phyloP scores from a whole-genome alignment of 2,329 filamentous ascomycete species.

The Scedosporium dehoogii region DNA sequence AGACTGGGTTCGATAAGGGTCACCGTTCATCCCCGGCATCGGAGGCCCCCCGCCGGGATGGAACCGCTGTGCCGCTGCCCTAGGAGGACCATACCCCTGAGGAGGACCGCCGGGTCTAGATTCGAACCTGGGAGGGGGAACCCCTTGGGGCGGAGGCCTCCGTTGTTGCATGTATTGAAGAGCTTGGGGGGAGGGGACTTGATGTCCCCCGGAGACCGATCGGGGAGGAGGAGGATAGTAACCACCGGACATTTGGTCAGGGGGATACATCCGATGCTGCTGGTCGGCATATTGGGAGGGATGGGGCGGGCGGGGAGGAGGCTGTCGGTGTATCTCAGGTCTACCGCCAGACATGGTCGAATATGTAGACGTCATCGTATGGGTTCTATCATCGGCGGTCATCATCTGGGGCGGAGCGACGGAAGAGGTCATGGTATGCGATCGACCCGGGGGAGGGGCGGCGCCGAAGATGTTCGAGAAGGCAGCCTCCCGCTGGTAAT shows the following conservation, averaged over 20 bases:
- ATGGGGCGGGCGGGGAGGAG: constrained; percentile 45
- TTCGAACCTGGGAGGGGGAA: constrained; percentile 14
- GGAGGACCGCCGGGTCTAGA: constrained; percentile 38
- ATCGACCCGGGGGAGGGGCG: constrained; percentile 75
- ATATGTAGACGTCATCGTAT: constrained; percentile 58
- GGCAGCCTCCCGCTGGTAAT: constrained; percentile 78
- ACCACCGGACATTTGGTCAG: constrained; percentile 32
- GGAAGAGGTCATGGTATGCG: constrained; percentile 89
- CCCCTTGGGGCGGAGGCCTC: constrained; percentile 28
- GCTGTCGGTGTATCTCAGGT: constrained; percentile 47
- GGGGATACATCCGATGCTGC: constrained; percentile 21
- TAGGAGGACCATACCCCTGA: constrained; percentile 5
- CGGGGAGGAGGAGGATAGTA: constrained; percentile 46
- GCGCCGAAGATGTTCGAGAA: constrained; percentile 94
- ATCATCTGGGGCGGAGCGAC: constrained; percentile 43
- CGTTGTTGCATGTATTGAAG: constrained; percentile 37
- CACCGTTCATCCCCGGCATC: constrained; percentile 66
- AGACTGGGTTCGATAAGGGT: constrained; percentile 86
- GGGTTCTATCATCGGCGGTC: constrained; percentile 50
- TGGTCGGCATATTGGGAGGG: constrained; percentile 25
- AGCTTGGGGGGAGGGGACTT: constrained; percentile 29
- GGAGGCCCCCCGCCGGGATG: constrained; percentile 52
- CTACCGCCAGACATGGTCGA: constrained; percentile 16
- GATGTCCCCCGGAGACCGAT: constrained; percentile 38
- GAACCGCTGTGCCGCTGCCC: constrained; percentile 41